These are phyloP conservation scores for Populus davidiana DNA, from an alignment of 345 rosid species.

Conservation along the genomic window DNA sequence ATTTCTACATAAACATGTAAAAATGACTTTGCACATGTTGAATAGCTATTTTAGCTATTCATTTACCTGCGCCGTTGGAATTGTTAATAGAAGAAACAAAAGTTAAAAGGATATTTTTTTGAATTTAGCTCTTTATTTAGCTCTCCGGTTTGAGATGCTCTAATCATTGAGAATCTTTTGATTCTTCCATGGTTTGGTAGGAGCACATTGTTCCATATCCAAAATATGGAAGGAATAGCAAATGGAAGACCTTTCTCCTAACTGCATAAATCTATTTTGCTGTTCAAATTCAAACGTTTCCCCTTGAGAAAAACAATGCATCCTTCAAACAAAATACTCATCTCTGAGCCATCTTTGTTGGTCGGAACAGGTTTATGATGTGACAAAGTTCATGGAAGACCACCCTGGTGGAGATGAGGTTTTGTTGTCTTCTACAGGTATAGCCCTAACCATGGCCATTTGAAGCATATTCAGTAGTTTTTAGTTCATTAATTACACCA, in stretches of 20 bases:
- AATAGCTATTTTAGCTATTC: too few relatives aligned
- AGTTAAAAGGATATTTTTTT: too few relatives aligned
- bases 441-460: background rate
- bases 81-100: too few relatives aligned
- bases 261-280: background rate
- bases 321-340: background rate
- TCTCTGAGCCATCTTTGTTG: background rate
- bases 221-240: conserved; percentile 1
- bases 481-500: background rate
- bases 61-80: too few relatives aligned
- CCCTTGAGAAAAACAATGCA: background rate
- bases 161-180: too few relatives aligned
- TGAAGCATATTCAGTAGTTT: background rate
- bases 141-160: too few relatives aligned
- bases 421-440: conserved; percentile 23
- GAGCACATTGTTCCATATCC: background rate
- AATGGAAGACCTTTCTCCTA: background rate
- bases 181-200: background rate
- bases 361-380: conserved; percentile 19
- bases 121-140: too few relatives aligned
- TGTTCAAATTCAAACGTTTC: too few relatives aligned
- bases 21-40: too few relatives aligned
- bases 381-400: conserved; percentile 26
- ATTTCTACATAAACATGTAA: too few relatives aligned
- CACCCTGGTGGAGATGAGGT: conserved; percentile 31